Percentiles rank a stretch among this genome's conserved stretches.
Evolutionary conservation across 495 filamentous ascomycete species (phyloP).

Genomic region (Daldinia loculata): DNA sequence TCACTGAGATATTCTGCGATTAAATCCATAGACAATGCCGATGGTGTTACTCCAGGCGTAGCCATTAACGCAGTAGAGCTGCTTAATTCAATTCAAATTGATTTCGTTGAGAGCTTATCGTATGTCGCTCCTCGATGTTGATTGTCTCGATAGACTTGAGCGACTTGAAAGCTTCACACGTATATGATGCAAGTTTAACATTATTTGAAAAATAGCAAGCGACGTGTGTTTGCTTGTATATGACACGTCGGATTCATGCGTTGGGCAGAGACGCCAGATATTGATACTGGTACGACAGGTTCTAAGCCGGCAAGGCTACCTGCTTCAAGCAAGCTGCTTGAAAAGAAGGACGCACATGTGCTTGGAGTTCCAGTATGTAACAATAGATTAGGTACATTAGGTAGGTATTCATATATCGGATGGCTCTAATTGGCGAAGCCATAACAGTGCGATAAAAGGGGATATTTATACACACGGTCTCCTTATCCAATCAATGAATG

Average conservation of each 20-base stretch:
- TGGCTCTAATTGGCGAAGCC: slow-evolving; percentile 13
- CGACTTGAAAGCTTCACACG: neutral
- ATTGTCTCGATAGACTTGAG: neutral
- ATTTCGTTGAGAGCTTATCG: neutral
- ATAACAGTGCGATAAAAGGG: slow-evolving; percentile 6
- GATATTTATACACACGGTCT: neutral
- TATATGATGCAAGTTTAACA: neutral
- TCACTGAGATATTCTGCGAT: slow-evolving; percentile 12
- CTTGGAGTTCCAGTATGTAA: neutral
- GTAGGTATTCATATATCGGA: slow-evolving; percentile 25
- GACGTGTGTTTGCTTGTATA: neutral
- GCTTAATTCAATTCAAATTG: neutral
- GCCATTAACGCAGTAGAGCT: neutral
- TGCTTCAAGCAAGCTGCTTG: neutral
- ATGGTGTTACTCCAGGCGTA: neutral
- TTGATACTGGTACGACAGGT: neutral
- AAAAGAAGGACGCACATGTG: slow-evolving; percentile 3
- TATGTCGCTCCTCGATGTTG: slow-evolving; percentile 1
- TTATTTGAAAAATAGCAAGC: neutral
- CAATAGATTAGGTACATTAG: slow-evolving; percentile 3
- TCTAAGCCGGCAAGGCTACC: slow-evolving; percentile 11
- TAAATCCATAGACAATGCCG: neutral
- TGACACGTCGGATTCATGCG: slow-evolving; percentile 6
- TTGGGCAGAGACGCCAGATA: slow-evolving; percentile 7
- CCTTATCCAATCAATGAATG: too few relatives aligned